These are phyloP conservation scores for Neospermospora avenae DNA, from an alignment of 2,329 filamentous ascomycete genomes.

Conservation along the genomic window DNA sequence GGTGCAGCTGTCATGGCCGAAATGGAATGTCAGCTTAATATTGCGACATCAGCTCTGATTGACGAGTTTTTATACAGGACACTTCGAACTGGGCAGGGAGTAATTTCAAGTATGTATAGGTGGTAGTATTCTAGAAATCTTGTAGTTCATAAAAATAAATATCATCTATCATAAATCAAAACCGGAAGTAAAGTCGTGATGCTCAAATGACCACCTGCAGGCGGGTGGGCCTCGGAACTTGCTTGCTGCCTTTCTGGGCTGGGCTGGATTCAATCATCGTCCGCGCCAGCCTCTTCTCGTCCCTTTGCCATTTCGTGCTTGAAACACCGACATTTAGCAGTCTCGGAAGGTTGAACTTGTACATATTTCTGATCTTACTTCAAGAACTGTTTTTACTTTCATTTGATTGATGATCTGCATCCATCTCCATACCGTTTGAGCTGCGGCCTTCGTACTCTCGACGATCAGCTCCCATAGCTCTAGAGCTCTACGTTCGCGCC, in stretches of 20 bases:
- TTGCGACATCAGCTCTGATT: no score
- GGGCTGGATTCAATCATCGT: not conserved
- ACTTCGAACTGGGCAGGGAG: no score
- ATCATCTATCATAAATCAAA: no score
- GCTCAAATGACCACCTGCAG: not conserved
- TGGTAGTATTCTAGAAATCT: no score
- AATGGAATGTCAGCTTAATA: no score
- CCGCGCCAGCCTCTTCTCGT: not conserved
- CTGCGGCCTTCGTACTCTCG: not conserved
- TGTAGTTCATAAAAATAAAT: no score
- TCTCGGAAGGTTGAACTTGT: not conserved
- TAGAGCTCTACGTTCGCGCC: not conserved
- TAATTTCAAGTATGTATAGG: no score
- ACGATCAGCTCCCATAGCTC: not conserved
- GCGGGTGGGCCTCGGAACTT: not conserved
- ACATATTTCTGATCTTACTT: not conserved
- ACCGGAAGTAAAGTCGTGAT: not conserved
- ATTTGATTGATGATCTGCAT: conserved; percentile 1
- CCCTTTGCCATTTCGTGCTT: not conserved
- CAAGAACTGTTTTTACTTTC: not conserved
- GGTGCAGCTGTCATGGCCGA: no score
- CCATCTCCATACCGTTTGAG: conserved; percentile 2
- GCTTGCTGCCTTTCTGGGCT: not conserved
- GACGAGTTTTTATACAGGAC: no score
- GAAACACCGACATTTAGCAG: not conserved